Conservation (phyloP, 1,284 basidiomycete species). For the Sphaerobolus stellatus region DNA sequence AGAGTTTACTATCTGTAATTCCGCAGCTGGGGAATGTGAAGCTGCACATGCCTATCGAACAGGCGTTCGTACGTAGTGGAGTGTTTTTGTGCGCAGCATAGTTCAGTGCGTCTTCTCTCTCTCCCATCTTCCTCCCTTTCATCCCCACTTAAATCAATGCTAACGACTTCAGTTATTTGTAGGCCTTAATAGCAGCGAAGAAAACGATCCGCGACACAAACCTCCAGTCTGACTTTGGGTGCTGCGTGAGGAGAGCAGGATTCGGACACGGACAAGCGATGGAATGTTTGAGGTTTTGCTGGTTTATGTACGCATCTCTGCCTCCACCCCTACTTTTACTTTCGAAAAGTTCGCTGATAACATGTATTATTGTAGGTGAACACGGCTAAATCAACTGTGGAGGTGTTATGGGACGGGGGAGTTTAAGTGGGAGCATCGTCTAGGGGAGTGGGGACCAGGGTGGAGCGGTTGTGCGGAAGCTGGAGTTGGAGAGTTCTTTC, state of each 20-base stretch:
- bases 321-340: no score
- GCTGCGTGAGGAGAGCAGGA: conserved; percentile 64
- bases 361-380: no score
- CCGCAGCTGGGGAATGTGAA: conserved; percentile 69
- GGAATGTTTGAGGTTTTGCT: conserved; percentile 81
- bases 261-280: conserved; percentile 77
- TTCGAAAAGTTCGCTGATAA: no score
- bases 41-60: conserved; percentile 87
- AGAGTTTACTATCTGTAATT: conserved; percentile 63
- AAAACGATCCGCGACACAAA: conserved; percentile 67
- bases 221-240: conserved; percentile 65
- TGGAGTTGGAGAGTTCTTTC: background rate
- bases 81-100: conserved; percentile 77
- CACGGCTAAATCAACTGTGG: conserved; percentile 45
- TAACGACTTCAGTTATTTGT: background rate
- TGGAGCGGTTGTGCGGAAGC: background rate
- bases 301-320: no score
- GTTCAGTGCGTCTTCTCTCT: conserved; percentile 59
- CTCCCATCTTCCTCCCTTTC: conserved; percentile 8
- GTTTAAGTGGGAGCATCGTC: conserved; percentile 72
- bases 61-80: conserved; percentile 84
- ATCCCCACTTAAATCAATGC: background rate
- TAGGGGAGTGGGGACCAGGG: conserved; percentile 26
- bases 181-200: conserved; percentile 72
- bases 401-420: conserved; percentile 78